phyloP scores from a whole-genome alignment of 192 early-diverging fungal genomes.

The Funneliformis geosporum region DNA sequence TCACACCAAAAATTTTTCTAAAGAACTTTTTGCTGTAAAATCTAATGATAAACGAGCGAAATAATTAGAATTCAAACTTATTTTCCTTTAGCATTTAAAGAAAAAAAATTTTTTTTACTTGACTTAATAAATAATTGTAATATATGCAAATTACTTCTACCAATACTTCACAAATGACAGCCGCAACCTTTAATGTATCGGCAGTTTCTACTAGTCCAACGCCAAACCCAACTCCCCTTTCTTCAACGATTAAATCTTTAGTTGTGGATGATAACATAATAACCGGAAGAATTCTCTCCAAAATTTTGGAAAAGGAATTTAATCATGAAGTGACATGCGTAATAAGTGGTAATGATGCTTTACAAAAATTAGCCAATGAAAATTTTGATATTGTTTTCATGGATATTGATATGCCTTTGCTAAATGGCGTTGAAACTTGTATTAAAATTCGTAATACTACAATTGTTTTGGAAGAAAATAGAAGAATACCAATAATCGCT shows the following conservation, averaged over 20 bases:
- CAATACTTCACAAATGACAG: not conserved
- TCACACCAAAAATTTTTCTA: not conserved
- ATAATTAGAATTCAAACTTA: not conserved
- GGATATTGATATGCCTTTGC: slow-evolving; percentile 71
- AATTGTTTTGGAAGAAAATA: slow-evolving; percentile 51
- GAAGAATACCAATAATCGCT: slow-evolving; percentile 60
- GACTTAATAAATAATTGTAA: too few species aligned
- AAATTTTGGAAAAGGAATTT: slow-evolving; percentile 54
- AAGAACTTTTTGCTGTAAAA: not conserved
- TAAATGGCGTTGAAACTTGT: slow-evolving; percentile 62
- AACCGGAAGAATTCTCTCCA: slow-evolving; percentile 61
- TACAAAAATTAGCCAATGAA: slow-evolving; percentile 42
- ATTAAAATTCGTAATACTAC: slow-evolving; percentile 48
- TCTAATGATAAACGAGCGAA: not conserved
- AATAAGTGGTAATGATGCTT: slow-evolving; percentile 50
- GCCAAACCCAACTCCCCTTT: not conserved
- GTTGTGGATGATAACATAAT: slow-evolving; percentile 70
- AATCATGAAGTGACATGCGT: slow-evolving; percentile 43
- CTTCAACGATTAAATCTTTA: slow-evolving; percentile 40
- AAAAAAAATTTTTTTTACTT: too few species aligned
- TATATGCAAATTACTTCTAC: too few species aligned
- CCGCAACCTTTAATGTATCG: not conserved
- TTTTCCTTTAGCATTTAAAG: not conserved
- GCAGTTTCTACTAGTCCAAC: not conserved
- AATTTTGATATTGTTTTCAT: slow-evolving; percentile 61